Base-by-base conservation (phyloP, 805 yeast genomes). In the Jamesozyma gamospora region DNA sequence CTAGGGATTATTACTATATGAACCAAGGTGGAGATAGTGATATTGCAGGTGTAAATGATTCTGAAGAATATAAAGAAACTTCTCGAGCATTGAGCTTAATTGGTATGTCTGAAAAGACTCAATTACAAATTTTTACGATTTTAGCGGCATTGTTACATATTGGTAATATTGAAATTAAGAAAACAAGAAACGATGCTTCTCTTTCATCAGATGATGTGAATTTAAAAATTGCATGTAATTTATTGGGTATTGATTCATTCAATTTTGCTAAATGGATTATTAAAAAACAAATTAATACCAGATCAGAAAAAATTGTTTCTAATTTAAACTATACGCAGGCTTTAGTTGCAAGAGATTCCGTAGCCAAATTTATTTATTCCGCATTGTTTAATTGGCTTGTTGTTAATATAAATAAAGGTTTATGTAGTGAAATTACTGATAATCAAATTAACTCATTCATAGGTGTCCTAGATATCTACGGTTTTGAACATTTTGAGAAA, bases 381-480 rank as follows among this genome's bases (percentile, higher is more conserved):
- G 81, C 95, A 3, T 66, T 92, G 44, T 90, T 90, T 55, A 97
- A 90, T 55, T 92, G 97, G 97, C 74, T 90, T 42, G 97, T 90
- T 18, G 79, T 72, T 31, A 79, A 77, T 47, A 84, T 88, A 46
- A 90, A 90, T 60, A 60, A 71, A 92, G 34, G 28, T 21, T 16
- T 92, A 52, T 82, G 88, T 55, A 78, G 87, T 2, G 77, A 79
- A 16, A 80, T 77, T 35, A 72, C 83, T 24, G 73, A 69, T 33
- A 33, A 67, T 14, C 63, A 77, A 18, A 72, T 79, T 38, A 65
- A 71, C 34, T 74, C 86, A 1, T 92, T 90, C 53, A 90, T 90
- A 54, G 98, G 98, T 60, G 97, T 90, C 26, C 72, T 90, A 53
- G 98, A 90, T 79, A 90, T 90, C 52, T 92, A 90, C 58, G 98